Base-by-base conservation (phyloP, 306 rosid species). In the Cajanus cajan region DNA sequence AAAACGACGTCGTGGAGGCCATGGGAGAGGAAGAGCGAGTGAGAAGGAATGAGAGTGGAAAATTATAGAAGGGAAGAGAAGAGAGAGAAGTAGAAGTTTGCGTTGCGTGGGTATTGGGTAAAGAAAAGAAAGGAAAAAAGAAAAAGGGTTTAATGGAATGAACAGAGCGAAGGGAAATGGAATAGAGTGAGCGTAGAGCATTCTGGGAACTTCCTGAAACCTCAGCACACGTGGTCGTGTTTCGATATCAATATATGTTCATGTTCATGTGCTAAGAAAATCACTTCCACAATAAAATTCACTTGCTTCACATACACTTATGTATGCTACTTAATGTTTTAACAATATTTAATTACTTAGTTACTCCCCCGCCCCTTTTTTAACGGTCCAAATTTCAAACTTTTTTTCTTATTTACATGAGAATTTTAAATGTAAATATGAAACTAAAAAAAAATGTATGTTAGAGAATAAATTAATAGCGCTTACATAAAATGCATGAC, bases 1-100 rank as follows among this genome's bases (percentile, higher is more conserved):
- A 76, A 68, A 88, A 74, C 33, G 89, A 80, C 73, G 92, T 80
- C 50, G 88, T 54, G 31, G 92, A 86, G 34, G 90, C 89, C 98
- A 95, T 95, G 12, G 6, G 2, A n/a, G 33, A 74, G n/a, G 22
- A 13, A 4, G 19, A 34, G 21, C 0, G 33, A 5, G 43, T 5
- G 14, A 9, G 33, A 15, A n/a, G 8, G 24, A 50, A 31, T 25
- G 62, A 28, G 40, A n/a, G 70, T 22, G 61, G 21, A 43, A 28
- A 43, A 41, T 12, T 40, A 19, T 36, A 34, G 54, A 0, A 31
- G 55, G n/a, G 74, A 65, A 55, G 10, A 39, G 41, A 58, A 44
- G 3, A 28, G 3, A 28, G 61, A 57, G 9, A 22, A n/a, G n/a
- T n/a, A n/a, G 78, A 51, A 61, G 1, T 61, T 36, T 5, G 41